Percentiles rank a stretch among this genome's conserved stretches.
Evolutionary conservation across 116 monocot species (phyloP).

Genomic region (Papilionanthe hybrid): DNA sequence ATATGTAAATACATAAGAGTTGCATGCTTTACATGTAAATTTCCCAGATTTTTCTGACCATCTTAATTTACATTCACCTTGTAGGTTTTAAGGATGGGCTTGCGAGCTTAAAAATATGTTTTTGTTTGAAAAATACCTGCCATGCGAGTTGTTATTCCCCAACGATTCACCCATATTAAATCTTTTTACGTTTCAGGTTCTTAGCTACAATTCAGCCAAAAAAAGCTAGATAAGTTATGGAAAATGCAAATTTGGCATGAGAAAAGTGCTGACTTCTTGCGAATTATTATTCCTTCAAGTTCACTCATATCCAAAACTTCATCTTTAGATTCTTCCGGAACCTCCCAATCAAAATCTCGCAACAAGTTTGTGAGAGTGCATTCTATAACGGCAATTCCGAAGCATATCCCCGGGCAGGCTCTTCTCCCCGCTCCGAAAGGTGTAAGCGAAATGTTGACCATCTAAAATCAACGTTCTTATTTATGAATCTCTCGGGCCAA

Average conservation of each 20-base stretch:
- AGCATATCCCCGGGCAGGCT: constrained; percentile 24
- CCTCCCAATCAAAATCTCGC: constrained; percentile 20
- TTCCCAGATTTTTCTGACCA: no score
- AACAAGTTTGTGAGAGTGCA: constrained; percentile 15
- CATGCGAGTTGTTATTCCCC: no score
- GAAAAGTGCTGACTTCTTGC: not conserved
- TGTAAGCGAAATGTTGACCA: constrained; percentile 18
- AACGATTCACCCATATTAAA: no score
- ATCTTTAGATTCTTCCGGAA: not conserved
- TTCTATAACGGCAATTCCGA: constrained; percentile 2
- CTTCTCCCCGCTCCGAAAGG: constrained; percentile 32
- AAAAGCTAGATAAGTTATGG: no score
- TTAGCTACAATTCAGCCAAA: no score
- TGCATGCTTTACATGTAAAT: no score
- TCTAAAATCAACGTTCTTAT: constrained; percentile 12
- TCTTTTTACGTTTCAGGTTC: no score
- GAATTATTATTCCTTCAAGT: constrained; percentile 5
- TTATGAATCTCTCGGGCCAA: constrained; percentile 18
- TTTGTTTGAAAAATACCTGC: no score
- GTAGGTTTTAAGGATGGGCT: no score
- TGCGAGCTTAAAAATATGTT: no score
- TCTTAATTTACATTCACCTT: no score
- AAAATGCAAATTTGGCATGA: not conserved
- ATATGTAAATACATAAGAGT: no score
- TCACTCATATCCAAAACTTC: constrained; percentile 23